Evolutionary conservation across 345 rosid species (phyloP).

Genomic region (Sapria himalayana): DNA sequence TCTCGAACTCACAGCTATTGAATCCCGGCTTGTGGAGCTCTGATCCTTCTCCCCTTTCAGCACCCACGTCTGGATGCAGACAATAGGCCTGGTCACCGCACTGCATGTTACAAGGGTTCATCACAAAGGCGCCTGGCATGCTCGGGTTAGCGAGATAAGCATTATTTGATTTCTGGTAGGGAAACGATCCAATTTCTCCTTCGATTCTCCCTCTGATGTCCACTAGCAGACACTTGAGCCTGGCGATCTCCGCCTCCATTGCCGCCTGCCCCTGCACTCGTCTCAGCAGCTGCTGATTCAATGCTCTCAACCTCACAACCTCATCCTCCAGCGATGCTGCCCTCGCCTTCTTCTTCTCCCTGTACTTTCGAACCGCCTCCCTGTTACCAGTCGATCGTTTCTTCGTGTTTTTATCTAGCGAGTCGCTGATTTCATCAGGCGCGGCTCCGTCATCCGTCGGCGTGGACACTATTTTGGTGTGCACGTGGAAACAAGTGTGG

Average conservation of each 20-base stretch:
- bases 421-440: conserved; percentile 66
- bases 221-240: conserved; percentile 94
- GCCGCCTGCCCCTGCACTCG: conserved; percentile 77
- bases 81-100: conserved; percentile 60
- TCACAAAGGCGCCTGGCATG: conserved; percentile 26
- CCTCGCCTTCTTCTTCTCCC: conserved; percentile 94
- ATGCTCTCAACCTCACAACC: conserved; percentile 35
- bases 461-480: conserved; percentile 54
- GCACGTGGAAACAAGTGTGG: conserved; percentile 82
- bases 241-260: conserved; percentile 67
- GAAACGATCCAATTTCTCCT: conserved; percentile 91
- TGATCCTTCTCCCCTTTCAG: conserved; percentile 26
- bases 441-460: conserved; percentile 39
- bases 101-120: conserved; percentile 66
- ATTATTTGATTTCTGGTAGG: conserved; percentile 54
- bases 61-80: conserved; percentile 32
- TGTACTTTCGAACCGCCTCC: conserved; percentile 87
- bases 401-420: conserved; percentile 33
- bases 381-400: conserved; percentile 64
- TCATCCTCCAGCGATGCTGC: conserved; percentile 92
- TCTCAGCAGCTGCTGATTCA: conserved; percentile 75
- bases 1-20: conserved; percentile 48
- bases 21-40: conserved; percentile 24
- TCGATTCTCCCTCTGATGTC: conserved; percentile 91
- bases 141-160: conserved; percentile 19